Conservation (phyloP, 2,329 filamentous ascomycete species). For the Fusarium nurragi region DNA sequence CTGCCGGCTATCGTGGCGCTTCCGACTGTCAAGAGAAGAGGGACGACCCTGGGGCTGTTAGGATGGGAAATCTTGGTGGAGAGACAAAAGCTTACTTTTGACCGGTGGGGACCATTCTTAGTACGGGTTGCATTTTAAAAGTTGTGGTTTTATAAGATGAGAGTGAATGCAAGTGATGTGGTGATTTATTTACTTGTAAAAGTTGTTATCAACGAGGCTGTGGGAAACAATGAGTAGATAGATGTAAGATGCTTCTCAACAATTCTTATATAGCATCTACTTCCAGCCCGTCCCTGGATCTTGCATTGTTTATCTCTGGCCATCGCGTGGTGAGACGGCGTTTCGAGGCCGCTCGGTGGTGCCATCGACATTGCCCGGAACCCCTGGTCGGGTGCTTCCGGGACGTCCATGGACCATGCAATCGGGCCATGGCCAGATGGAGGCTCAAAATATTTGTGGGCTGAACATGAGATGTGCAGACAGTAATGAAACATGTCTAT, state of each 20-base stretch:
- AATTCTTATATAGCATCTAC: constrained; percentile 16
- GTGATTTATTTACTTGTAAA: not conserved
- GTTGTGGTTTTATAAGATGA: not conserved
- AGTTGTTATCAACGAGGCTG: not conserved
- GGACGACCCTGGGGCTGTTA: constrained; percentile 35
- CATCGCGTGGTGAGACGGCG: constrained; percentile 25
- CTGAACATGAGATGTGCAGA: not conserved
- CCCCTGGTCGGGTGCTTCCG: constrained; percentile 29
- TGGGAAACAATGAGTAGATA: not conserved
- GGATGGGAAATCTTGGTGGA: not conserved
- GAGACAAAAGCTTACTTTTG: constrained; percentile 26
- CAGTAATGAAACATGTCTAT: constrained; percentile 4
- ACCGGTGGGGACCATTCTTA: constrained; percentile 23
- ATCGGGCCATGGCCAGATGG: constrained; percentile 17
- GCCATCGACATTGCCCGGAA: constrained; percentile 16
- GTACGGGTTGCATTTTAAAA: constrained; percentile 32
- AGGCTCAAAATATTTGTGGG: constrained; percentile 3
- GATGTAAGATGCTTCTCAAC: fast-evolving
- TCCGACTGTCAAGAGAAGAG: constrained; percentile 37
- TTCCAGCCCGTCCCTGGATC: not conserved
- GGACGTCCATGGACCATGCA: constrained; percentile 10
- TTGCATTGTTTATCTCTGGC: constrained; percentile 5
- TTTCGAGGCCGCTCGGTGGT: constrained; percentile 32
- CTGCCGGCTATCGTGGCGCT: constrained; percentile 29
- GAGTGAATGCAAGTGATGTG: not conserved